A percentile compares a stretch with the other conserved stretches of the same genome.
Evolutionary conservation across 2,329 filamentous ascomycete genomes (phyloP).

Genomic region (Ceratocystis eucalypticola): DNA sequence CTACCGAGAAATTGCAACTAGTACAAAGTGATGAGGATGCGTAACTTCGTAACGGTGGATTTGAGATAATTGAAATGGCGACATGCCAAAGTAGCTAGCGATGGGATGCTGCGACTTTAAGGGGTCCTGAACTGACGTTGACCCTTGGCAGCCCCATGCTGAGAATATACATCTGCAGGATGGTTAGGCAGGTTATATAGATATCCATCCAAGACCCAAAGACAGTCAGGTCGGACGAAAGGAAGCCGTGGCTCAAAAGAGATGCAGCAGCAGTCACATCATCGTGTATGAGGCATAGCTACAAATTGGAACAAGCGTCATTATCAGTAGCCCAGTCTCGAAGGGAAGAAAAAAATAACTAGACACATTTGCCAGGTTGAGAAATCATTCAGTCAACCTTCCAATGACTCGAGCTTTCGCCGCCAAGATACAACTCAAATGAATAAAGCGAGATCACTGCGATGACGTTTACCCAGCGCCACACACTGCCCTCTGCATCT

Average conservation of each 20-base stretch:
- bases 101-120: neutral
- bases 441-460: slow-evolving; percentile 83
- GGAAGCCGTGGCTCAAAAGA: neutral
- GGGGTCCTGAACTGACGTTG: neutral
- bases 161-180: neutral
- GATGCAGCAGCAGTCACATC: neutral
- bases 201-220: neutral
- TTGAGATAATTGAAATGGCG: neutral
- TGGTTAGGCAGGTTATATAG: neutral
- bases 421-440: slow-evolving; percentile 76
- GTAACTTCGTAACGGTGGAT: neutral
- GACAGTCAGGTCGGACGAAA: neutral
- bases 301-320: neutral
- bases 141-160: neutral
- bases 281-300: neutral
- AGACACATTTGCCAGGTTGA: slow-evolving; percentile 17
- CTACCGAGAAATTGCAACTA: neutral
- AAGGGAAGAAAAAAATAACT: slow-evolving; percentile 4
- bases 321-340: neutral
- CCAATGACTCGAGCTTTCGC: slow-evolving; percentile 83
- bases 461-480: slow-evolving; percentile 87
- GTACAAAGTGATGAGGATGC: neutral
- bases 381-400: slow-evolving; percentile 60
- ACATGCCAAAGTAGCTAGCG: neutral
- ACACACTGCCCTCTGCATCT: slow-evolving; percentile 69